phyloP scores from a whole-genome alignment of 139 green algal genomes.

The Haematococcus lacustris region DNA sequence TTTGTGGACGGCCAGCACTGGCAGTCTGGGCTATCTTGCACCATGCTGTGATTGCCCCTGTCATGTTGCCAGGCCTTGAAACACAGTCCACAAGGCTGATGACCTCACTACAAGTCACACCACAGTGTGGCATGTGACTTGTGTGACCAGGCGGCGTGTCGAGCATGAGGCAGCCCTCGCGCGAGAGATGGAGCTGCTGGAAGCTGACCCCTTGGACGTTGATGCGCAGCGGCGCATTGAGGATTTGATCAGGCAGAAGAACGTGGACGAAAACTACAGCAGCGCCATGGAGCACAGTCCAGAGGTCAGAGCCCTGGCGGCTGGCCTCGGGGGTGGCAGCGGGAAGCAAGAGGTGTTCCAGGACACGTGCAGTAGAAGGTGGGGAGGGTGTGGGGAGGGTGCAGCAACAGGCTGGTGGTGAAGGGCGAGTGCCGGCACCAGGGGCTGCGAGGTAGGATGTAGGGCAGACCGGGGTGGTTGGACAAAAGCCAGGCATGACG shows the following conservation, averaged over 20 bases:
- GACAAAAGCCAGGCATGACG: background rate
- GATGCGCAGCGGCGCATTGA: conserved; percentile 84
- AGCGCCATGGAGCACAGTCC: conserved; percentile 85
- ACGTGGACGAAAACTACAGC: conserved; percentile 86
- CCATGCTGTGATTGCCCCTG: background rate
- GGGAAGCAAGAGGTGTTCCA: background rate
- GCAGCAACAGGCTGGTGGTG: background rate
- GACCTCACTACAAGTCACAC: background rate
- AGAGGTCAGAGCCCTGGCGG: conserved; percentile 41
- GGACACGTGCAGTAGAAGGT: background rate
- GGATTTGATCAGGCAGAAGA: conserved; percentile 78
- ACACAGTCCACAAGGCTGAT: background rate
- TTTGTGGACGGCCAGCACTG: too few relatives aligned
- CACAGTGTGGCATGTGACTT: background rate
- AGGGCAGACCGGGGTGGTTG: background rate
- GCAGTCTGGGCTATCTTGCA: background rate
- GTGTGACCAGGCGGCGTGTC: conserved; percentile 1
- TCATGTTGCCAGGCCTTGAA: background rate
- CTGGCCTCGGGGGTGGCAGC: background rate
- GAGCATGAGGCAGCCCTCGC: conserved; percentile 18
- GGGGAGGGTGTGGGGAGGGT: background rate
- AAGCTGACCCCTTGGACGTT: conserved; percentile 80
- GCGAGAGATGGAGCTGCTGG: conserved; percentile 40
- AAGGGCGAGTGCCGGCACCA: background rate
- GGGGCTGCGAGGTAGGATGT: background rate